Evolutionary conservation across 2,329 filamentous ascomycete species (phyloP), one percentile per base, ranked within the genome.

Genomic region (Penicillium aurantiogriseum): DNA sequence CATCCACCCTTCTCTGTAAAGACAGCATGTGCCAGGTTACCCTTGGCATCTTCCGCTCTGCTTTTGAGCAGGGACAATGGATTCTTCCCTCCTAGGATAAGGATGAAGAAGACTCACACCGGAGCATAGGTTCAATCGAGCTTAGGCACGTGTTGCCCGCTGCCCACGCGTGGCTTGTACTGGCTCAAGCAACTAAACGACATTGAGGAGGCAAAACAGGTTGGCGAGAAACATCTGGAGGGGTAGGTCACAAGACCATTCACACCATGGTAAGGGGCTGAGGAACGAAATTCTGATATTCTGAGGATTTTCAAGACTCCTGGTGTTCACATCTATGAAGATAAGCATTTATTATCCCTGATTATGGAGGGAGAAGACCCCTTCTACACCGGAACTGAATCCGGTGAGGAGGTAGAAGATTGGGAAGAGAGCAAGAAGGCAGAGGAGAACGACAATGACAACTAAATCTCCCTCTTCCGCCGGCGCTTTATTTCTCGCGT

Each of bases 181-280:
- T 69, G 67, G 67, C 45, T 69, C 2, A 69, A 66, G 56, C 63
- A 62, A 48, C 52, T 69, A 6, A 59, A 65, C 58, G 52, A 67
- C 11, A 65, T 68, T 29, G 63, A 68, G 5, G 51, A 67, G 33
- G 62, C 67, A 1, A 54, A 39, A 5, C 38, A 60, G 39, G 61
- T 58, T 1, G 45, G 57, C n/a, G 65, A 69, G 42, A 62, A 61
- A 21, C 0, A 1, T 7, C 19, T 69, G 1, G 66, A 59, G 42
- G 65, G 65, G 51, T 38, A 52, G 21, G 64, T 62, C 21, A 44
- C 52, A 54, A 66, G 40, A 57, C 49, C 10, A 69, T 69, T 40
- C 27, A 64, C 0, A 42, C 11, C 11, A 68, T 66, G 64, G 10
- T 66, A 11, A 21, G n/a, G 9, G 2, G 23, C 63, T 2, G 47